Percentiles rank a stretch among this genome's conserved stretches.
These are phyloP conservation scores for Mrakia gelida DNA, from an alignment of 768 basidiomycete genomes.

Conservation along the genomic window DNA sequence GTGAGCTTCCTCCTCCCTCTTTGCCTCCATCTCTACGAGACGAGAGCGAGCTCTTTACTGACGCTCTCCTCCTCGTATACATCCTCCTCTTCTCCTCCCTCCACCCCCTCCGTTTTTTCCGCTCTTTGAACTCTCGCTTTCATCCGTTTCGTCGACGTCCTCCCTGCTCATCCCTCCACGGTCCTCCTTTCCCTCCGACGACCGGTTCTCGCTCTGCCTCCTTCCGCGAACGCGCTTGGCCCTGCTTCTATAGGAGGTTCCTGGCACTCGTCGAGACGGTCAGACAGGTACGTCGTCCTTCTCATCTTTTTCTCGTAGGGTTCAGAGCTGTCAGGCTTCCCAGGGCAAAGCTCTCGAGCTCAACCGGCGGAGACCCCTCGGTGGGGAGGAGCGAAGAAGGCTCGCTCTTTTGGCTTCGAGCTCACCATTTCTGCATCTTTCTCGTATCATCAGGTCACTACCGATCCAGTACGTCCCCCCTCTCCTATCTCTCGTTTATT, in stretches of 20 bases:
- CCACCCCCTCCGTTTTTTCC: background rate
- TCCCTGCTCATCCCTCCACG: background rate
- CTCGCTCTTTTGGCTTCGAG: background rate
- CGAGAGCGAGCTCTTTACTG: background rate
- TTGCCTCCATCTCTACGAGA: too few relatives aligned
- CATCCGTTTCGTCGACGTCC: background rate
- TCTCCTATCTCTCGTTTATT: background rate
- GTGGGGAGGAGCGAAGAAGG: background rate
- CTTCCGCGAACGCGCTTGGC: background rate
- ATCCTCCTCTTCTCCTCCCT: background rate
- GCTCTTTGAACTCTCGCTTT: background rate
- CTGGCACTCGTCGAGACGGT: constrained; percentile 16
- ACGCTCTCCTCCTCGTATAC: background rate
- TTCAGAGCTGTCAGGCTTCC: background rate
- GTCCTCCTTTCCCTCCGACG: background rate
- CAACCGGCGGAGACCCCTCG: background rate
- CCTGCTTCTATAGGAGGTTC: constrained; percentile 6
- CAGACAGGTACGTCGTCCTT: constrained; percentile 16
- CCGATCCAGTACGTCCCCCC: constrained; percentile 8
- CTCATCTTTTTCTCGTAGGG: too few relatives aligned
- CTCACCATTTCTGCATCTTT: background rate
- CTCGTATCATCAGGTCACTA: constrained; percentile 13
- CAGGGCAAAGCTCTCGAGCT: too few relatives aligned
- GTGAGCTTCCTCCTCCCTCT: background rate
- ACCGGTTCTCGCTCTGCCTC: background rate